Conservation (phyloP, 2,329 filamentous ascomycete genomes). For the Diaporthe helianthi region DNA sequence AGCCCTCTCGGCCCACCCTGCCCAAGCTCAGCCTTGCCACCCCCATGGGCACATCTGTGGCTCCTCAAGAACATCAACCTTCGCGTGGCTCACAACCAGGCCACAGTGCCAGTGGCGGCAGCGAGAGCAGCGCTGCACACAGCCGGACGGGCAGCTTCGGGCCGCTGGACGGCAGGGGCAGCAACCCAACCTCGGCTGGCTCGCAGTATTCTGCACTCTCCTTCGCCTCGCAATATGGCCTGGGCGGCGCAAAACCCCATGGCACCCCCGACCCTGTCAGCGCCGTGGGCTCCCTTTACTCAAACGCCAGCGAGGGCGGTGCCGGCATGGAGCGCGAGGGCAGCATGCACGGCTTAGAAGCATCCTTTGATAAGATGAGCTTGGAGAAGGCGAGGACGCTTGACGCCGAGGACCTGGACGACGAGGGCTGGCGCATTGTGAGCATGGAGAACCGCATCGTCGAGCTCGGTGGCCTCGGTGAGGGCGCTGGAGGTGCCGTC, state of each 20-base stretch:
- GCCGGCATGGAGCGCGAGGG: slow-evolving; percentile 82
- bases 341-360: slow-evolving; percentile 78
- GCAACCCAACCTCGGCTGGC: slow-evolving; percentile 85
- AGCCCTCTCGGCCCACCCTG: slow-evolving; percentile 64
- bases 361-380: slow-evolving; percentile 76
- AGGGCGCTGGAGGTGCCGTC: slow-evolving; percentile 94
- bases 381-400: slow-evolving; percentile 82
- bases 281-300: slow-evolving; percentile 85
- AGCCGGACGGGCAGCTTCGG: slow-evolving; percentile 87
- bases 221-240: slow-evolving; percentile 76
- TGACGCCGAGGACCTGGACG: slow-evolving; percentile 94
- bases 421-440: slow-evolving; percentile 93
- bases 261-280: slow-evolving; percentile 85
- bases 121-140: slow-evolving; percentile 79
- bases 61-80: slow-evolving; percentile 71
- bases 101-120: slow-evolving; percentile 76
- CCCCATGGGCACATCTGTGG: slow-evolving; percentile 80
- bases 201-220: slow-evolving; percentile 85
- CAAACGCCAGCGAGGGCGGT: slow-evolving; percentile 78
- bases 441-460: slow-evolving; percentile 87
- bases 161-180: slow-evolving; percentile 74
- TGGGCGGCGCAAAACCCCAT: slow-evolving; percentile 68
- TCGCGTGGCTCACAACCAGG: slow-evolving; percentile 62
- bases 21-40: slow-evolving; percentile 87
- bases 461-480: slow-evolving; percentile 87